phyloP scores from a whole-genome alignment of 2,329 filamentous ascomycete genomes.

The Cercospora brassicicola region DNA sequence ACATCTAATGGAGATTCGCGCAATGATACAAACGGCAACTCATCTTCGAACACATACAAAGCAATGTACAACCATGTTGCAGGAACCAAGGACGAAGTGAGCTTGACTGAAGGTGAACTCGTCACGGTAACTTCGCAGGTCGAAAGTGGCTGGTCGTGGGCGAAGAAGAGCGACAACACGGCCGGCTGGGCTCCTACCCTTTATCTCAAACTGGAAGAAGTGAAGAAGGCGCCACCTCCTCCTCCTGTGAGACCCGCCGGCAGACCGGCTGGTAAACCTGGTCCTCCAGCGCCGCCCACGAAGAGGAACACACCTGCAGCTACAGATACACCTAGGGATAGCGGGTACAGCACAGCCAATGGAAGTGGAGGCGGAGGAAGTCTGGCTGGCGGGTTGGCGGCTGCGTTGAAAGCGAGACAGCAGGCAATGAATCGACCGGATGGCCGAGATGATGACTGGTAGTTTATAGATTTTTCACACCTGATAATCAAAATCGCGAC shows the following conservation, averaged over 20 bases:
- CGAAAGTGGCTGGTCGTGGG: constrained; percentile 96
- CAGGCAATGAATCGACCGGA: constrained; percentile 49
- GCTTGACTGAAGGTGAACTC: constrained; percentile 74
- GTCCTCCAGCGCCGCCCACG: constrained; percentile 73
- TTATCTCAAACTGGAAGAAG: constrained; percentile 75
- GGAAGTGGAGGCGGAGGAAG: constrained; percentile 41
- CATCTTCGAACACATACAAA: constrained; percentile 62
- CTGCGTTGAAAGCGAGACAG: constrained; percentile 51
- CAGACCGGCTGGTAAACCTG: constrained; percentile 52
- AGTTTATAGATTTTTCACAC: not conserved
- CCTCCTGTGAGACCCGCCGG: constrained; percentile 53
- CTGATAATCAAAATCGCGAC: too few relatives aligned
- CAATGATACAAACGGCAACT: too few relatives aligned
- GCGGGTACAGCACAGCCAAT: constrained; percentile 47
- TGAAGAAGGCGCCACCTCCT: constrained; percentile 57
- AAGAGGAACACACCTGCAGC: constrained; percentile 74
- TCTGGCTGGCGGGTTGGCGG: constrained; percentile 53
- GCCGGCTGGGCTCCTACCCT: constrained; percentile 93
- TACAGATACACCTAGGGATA: constrained; percentile 68
- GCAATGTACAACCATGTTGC: constrained; percentile 90
- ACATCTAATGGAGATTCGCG: not conserved
- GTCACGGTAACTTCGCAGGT: constrained; percentile 93
- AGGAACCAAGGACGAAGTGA: constrained; percentile 80
- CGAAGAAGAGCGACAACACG: constrained; percentile 65
- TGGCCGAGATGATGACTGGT: constrained; percentile 45